These are phyloP conservation scores for Phytophthora pinifolia DNA, from an alignment of 352 stramenopile genomes.

Conservation along the genomic window DNA sequence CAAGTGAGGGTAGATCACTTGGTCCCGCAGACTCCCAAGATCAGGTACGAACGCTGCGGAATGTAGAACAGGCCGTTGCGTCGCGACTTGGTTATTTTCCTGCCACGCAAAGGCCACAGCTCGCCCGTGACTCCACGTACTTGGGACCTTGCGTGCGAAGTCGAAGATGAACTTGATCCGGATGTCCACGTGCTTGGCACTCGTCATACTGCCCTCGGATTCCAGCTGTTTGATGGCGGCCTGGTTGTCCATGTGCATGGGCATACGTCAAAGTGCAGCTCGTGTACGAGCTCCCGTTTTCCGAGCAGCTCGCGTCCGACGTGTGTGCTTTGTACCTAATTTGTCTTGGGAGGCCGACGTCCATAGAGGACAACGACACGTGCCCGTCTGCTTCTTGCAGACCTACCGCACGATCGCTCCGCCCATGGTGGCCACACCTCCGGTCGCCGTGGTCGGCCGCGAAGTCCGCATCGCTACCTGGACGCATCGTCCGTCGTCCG, in stretches of 20 bases:
- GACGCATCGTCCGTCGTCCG: not conserved
- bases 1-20: no score
- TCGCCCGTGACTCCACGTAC: no score
- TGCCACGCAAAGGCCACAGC: no score
- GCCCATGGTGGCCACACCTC: slow-evolving; percentile 20
- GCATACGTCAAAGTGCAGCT: not conserved
- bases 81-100: no score
- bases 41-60: no score
- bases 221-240: slow-evolving; percentile 11
- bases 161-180: slow-evolving; percentile 8
- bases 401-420: slow-evolving; percentile 7
- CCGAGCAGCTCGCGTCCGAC: slow-evolving; percentile 11
- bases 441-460: slow-evolving; percentile 20
- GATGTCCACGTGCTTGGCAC: slow-evolving; percentile 3
- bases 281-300: not conserved
- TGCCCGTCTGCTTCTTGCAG: slow-evolving; percentile 18
- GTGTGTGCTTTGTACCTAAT: no score
- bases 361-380: slow-evolving; percentile 13
- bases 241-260: slow-evolving; percentile 7
- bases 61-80: no score
- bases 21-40: no score
- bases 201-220: not conserved
- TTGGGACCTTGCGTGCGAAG: not conserved
- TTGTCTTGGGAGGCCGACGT: slow-evolving; percentile 9
- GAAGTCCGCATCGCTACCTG: slow-evolving; percentile 23